Evolutionary conservation across 2,329 filamentous ascomycete species (phyloP).

Genomic region (Arthroderma sp.): DNA sequence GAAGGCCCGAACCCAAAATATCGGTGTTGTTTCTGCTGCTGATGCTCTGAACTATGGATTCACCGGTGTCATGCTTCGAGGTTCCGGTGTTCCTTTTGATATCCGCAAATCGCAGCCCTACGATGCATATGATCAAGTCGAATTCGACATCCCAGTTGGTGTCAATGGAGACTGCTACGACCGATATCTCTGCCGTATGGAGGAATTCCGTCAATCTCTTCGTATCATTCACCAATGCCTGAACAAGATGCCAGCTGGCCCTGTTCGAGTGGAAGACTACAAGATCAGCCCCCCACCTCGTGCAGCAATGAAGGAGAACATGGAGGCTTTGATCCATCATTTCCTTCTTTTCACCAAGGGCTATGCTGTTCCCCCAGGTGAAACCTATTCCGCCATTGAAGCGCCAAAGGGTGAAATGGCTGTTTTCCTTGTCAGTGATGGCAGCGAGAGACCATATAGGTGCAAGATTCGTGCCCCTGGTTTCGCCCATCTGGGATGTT

Average conservation of each 20-base stretch:
- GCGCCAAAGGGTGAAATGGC: conserved; percentile 99
- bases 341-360: conserved; percentile 98
- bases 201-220: conserved; percentile 96
- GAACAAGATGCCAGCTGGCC: conserved; percentile 95
- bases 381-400: conserved; percentile 96
- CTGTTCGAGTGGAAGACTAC: conserved; percentile 94
- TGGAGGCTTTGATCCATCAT: conserved; percentile 98
- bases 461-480: conserved; percentile 96
- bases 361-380: conserved; percentile 88
- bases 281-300: conserved; percentile 95
- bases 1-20: conserved; percentile 80
- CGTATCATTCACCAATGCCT: conserved; percentile 98
- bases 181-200: conserved; percentile 97
- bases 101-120: conserved; percentile 94
- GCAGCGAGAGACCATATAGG: conserved; percentile 88
- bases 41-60: conserved; percentile 98
- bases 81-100: conserved; percentile 91
- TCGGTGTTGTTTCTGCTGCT: conserved; percentile 79
- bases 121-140: conserved; percentile 93
- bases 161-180: conserved; percentile 98
- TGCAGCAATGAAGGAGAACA: conserved; percentile 99
- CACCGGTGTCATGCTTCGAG: conserved; percentile 93
- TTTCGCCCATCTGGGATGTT: conserved; percentile 86
- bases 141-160: conserved; percentile 95
- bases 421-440: conserved; percentile 90